These are phyloP conservation scores for Colletotrichum tanaceti DNA, from an alignment of 2,329 filamentous ascomycete genomes.

Conservation along the genomic window DNA sequence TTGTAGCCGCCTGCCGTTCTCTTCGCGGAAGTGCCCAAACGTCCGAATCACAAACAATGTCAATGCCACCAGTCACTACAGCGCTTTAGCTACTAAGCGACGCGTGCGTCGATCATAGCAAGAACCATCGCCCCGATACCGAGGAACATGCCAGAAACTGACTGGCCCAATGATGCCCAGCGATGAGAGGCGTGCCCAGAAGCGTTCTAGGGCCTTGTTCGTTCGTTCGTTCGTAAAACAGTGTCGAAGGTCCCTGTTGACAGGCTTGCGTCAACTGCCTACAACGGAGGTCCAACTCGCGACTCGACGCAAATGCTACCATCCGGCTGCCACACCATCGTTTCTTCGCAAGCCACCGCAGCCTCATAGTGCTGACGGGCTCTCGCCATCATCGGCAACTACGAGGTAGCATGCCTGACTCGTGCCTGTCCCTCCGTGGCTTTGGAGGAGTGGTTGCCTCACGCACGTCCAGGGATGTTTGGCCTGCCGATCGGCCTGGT, in stretches of 20 bases:
- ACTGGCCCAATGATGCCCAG: constrained; percentile 34
- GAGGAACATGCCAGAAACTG: constrained; percentile 27
- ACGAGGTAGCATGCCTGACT: constrained; percentile 26
- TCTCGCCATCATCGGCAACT: constrained; percentile 1
- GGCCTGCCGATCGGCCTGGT: constrained; percentile 34
- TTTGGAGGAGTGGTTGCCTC: constrained; percentile 7
- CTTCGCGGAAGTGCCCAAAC: constrained; percentile 18
- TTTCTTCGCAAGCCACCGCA: constrained; percentile 15
- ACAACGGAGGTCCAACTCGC: neutral
- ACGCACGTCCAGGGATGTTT: constrained; percentile 27
- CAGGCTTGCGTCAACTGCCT: constrained; percentile 22
- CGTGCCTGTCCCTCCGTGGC: constrained; percentile 6
- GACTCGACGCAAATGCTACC: neutral
- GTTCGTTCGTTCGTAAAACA: constrained; percentile 25
- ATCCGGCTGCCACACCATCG: neutral
- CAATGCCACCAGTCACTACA: too few relatives aligned
- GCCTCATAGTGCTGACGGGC: neutral
- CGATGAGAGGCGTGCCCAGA: constrained; percentile 30
- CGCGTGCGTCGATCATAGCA: constrained; percentile 15
- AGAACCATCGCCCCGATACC: constrained; percentile 11
- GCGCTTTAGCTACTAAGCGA: constrained; percentile 24
- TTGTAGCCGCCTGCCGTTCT: constrained; percentile 17
- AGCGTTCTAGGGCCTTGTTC: constrained; percentile 18
- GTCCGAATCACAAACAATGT: neutral
- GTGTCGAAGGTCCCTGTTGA: constrained; percentile 1